These are phyloP conservation scores for Brachypodium distachyon DNA, from an alignment of 202 grass and related monocot genomes.

Conservation along the genomic window DNA sequence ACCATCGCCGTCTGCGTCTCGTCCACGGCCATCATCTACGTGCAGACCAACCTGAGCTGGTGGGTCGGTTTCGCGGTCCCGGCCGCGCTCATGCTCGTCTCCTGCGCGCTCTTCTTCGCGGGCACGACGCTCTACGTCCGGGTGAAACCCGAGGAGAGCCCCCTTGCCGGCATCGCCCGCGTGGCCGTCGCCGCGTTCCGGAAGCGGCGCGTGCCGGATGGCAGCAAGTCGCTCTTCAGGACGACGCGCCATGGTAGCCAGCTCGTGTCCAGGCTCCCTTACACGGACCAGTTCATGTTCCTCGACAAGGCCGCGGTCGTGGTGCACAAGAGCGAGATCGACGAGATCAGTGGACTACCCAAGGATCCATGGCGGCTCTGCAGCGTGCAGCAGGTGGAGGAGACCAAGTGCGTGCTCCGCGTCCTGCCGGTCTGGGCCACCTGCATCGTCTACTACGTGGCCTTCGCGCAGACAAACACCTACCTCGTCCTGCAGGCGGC, in stretches of 20 bases:
- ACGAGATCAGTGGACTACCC: background rate
- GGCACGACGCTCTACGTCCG: conserved; percentile 49
- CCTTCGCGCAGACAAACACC: conserved; percentile 41
- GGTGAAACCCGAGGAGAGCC: conserved; percentile 47
- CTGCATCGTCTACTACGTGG: conserved; percentile 41
- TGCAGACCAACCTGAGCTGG: conserved; percentile 71
- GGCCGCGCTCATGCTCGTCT: conserved; percentile 42
- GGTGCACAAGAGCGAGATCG: conserved; percentile 13
- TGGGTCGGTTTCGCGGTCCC: conserved; percentile 53
- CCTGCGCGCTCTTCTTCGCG: conserved; percentile 54
- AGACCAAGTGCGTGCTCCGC: conserved; percentile 60
- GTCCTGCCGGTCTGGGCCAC: conserved; percentile 53
- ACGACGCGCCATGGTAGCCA: conserved; percentile 33
- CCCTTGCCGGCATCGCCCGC: conserved; percentile 31
- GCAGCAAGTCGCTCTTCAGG: conserved; percentile 26
- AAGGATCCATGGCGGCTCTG: conserved; percentile 48
- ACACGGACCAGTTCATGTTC: conserved; percentile 69
- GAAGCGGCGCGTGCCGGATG: conserved; percentile 15
- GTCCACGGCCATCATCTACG: conserved; percentile 63
- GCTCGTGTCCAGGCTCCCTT: conserved; percentile 42
- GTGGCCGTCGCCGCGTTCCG: conserved; percentile 39
- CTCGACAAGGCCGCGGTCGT: conserved; percentile 66
- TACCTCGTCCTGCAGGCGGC: conserved; percentile 62
- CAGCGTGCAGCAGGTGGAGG: conserved; percentile 60
- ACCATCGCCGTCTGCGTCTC: conserved; percentile 54